Evolutionary conservation across 140 eudicot species (phyloP), one percentile per base, ranked within the genome.

Genomic region (Cichorium intybus): DNA sequence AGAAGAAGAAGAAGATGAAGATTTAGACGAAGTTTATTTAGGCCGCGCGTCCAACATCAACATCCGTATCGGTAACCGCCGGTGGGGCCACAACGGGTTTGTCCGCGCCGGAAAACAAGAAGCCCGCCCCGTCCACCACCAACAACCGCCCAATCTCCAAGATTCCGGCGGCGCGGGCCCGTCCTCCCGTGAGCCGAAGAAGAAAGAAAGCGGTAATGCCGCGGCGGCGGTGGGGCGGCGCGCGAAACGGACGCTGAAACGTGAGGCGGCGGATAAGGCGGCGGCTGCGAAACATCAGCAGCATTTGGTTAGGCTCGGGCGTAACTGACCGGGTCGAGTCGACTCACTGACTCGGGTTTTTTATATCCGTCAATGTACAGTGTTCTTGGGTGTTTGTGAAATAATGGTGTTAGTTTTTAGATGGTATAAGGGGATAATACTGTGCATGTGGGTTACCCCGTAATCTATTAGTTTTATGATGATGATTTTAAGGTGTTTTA

Each of bases 231-330:
- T 86, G 55, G 95, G 86, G 10, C 71, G 91, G 43, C 72, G 91
- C 21, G 97, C 97, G 15, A 89, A 83, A 51, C 53, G 95, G 72
- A 80, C 97, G 3, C 73, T 82, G 60, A 89, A 89, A 77, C 97
- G 95, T 64, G 97, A 83, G 75, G 97, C 95, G 61, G 95, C 95
- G 12, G 85, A 89, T 68, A 83, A 81, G 77, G 97, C 88, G 0
- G 97, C 91, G 27, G 95, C 97, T 43, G 90, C 81, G 5, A 88
- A 83, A 69, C 90, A 82, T 59, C 74, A 85, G 82, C 81, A 82
- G 74, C 90, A 76, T 69, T 62, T 89, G 78, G 88, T 70, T 27
- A 81, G 93, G 88, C 58, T 87, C 64, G 90, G 84, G 45, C 77
- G 90, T 24, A 59, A 62, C 39, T 81, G 76, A 43, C 49, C 15